Base-by-base conservation (phyloP, 805 yeast species). In the Saturnispora quitensis region DNA sequence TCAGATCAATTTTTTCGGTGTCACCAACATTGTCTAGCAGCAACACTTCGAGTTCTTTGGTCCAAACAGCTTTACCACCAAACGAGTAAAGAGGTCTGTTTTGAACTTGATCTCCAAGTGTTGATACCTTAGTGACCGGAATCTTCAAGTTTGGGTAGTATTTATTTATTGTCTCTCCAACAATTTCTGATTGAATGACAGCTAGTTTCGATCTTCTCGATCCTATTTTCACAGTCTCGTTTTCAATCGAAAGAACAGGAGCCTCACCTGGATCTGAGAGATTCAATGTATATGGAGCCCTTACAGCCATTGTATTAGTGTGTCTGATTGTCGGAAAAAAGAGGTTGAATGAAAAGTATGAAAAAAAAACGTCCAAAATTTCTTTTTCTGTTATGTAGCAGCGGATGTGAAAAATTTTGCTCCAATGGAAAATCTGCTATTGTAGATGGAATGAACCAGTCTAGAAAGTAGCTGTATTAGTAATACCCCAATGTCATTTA, bases 21-120 rank as follows among this genome's bases (percentile, higher is more conserved):
- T 70, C 73, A 28, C 84, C 90, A 25, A 81, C 74, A 45, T 76
- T 73, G 57, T 85, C 75, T 40, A 91, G 71, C 48, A 90, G 69
- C 47, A 89, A 70, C 24, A 82, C 82, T 68, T 93, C 99, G 52
- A 93, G 74, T 68, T 93, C 99, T 63, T 87, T 86, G 3, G 99
- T 93, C 99, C 99, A 93, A 24, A 93, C 68, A 0, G 97, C 81
- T 66, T 93, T 93, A 25, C 99, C 99, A 43, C 97, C 98, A 69
- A 93, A 93, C 4, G 96, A 80, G 67, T 91, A 93, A 47, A 93
- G 73, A 7, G 99, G 97, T 64, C 81, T 83, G 62, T 76, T 78
- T 63, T 82, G 93, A 31, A 86, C 83, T 63, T 87, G 85, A 71
- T 93, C 99, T 25, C 98, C 99, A 35, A 93, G 73, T 1, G 99